Base-by-base conservation (phyloP, 345 rosid genomes). In the Pseudoturritis turrita region DNA sequence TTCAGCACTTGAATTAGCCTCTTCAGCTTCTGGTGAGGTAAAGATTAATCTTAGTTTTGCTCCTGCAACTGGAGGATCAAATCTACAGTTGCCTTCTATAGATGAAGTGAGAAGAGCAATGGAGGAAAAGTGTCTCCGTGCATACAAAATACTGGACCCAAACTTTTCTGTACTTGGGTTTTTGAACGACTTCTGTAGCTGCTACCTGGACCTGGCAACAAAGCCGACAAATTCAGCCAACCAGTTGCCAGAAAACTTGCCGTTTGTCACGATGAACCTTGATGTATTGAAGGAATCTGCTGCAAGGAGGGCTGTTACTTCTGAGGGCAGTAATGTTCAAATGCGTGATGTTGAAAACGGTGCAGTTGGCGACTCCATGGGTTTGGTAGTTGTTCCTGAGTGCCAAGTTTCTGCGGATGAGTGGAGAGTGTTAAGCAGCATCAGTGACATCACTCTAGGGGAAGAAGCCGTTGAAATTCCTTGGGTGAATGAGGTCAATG, bases 1-100 rank as follows among this genome's bases (percentile, higher is more conserved):
- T 43, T 68, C 78, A 58, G 45, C 46, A 46, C 73, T 89, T 63
- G 91, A 91, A 74, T 81, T 91, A 67, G 96, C 96, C 45, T 84
- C 97, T 68, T 86, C 93, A 5, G 64, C 84, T 23, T 66, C 62
- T 62, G 96, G 97, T 77, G 98, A 89, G 81, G 96, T 91, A 83
- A 89, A 89, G 84, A 78, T 91, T 71, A 86, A 82, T 80, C 72
- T 94, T 41, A 87, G 84, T 76, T 94, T 83, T 83, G 71, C 78
- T 77, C 80, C 86, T 80, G 65, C 85, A 71, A 62, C 78, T 77
- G 87, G 83, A 79, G 83, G 82, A 41, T 78, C 84, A 35, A 82
- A 78, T 74, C 75, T 78, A 51, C 89, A 73, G 61, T 68, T 85
- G 83, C 95, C 95, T 78, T 82, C 78, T 78, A 71, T 82, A 74